Base-by-base conservation (phyloP, 2,329 filamentous ascomycete genomes). In the Cercospora citrullina region DNA sequence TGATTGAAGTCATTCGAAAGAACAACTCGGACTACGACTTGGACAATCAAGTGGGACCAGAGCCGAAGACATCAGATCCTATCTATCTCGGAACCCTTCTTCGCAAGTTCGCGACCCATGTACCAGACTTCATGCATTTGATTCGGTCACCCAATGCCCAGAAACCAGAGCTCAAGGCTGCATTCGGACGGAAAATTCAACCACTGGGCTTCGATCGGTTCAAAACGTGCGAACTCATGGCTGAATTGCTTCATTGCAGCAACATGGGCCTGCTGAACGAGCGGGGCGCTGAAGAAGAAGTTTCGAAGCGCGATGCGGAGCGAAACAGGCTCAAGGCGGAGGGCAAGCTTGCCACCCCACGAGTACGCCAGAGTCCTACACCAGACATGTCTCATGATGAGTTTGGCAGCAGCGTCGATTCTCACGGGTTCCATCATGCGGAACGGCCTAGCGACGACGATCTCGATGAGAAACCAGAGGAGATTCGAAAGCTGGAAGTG, bases 21-120 rank as follows among this genome's bases (percentile, higher is more conserved):
- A 99, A 99, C 81, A 99, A 99, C 79, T 98, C 95, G 0, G 95
- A 99, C 80, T 99, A 99, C 78, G 95, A 99, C 74, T 90, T 95
- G 0, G 95, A 98, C 74, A 91, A 94, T 74, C 89, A 94, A 69
- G 89, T 91, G 60, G 92, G 93, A 68, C 88, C 91, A 30, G 91
- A 91, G 72, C 87, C 91, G 2, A 84, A 90, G 64, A 94, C 94
- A 0, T 94, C 93, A 62, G 95, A 99, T 76, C 95, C 95, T 4
- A 99, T 99, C 74, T 99, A 98, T 77, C 87, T 99, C 0, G 95
- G 95, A 23, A 95, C 91, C 1, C 85, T 99, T 6, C 86, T 99
- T 39, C 89, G 94, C 60, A 85, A 94, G 71, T 99, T 99, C 76
- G 94, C 94, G 14, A 87, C 91, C 72, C 91, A 95, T 75, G 93